Conservation (phyloP, 305 asterid species). For the Euphrasia arctica region DNA sequence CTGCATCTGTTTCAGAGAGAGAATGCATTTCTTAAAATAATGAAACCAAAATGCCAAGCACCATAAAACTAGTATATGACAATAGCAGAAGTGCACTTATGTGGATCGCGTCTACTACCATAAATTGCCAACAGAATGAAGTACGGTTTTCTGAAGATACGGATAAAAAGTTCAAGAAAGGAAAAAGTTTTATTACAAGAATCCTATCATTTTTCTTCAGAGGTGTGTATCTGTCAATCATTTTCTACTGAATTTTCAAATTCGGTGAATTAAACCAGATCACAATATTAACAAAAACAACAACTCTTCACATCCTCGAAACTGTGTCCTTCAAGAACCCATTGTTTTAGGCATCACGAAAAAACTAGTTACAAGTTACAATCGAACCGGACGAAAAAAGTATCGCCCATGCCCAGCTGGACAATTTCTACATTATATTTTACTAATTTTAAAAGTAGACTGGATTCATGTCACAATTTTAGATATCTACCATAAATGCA, state of each 20-base stretch:
- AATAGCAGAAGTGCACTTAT: neutral
- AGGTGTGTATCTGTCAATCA: constrained; percentile 10
- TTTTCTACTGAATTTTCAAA: neutral
- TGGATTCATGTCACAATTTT: constrained; percentile 11
- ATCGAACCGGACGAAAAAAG: constrained; percentile 6
- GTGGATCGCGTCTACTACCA: neutral
- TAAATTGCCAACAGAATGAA: neutral
- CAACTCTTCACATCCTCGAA: neutral
- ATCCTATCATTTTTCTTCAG: constrained; percentile 8
- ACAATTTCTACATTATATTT: neutral
- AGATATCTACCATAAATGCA: neutral
- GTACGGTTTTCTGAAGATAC: neutral
- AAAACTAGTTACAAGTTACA: neutral
- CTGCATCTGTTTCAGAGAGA: constrained; percentile 63
- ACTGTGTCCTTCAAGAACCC: neutral
- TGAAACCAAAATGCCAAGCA: neutral
- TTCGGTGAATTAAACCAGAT: constrained; percentile 10
- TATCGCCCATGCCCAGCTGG: constrained; percentile 17
- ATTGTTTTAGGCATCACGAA: neutral
- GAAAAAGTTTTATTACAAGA: constrained; percentile 1
- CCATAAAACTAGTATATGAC: neutral
- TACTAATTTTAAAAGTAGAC: constrained; percentile 18
- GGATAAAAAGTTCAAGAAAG: neutral
- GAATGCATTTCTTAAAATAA: constrained; percentile 7
- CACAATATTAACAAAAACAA: constrained; percentile 4